Percentiles rank a stretch among this genome's conserved stretches.
Conservation (phyloP, 306 rosid genomes). For the cucumber (Cucumis sativus) region Cucumber_9930_V3 NC_026657.2:22014501-22015000, state of each 20-base stretch:
- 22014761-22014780: neutral
- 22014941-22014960: constrained; percentile 22
- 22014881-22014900: constrained; percentile 39
- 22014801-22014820: neutral
- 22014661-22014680: neutral
- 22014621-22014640: neutral
- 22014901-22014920: constrained; percentile 47
- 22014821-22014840: constrained; percentile 27
- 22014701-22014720: neutral
- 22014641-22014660: neutral
- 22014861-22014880: constrained; percentile 51
- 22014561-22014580: neutral
- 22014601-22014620: neutral
- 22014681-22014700: neutral
- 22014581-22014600: neutral
- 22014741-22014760: constrained; percentile 5
- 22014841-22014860: constrained; percentile 45
- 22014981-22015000: constrained; percentile 53
- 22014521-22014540: neutral
- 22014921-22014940: constrained; percentile 21
- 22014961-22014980: constrained; percentile 25
- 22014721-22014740: neutral
- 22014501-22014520: neutral
- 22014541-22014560: neutral
- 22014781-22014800: constrained; percentile 1